phyloP scores from a whole-genome alignment of 805 yeast species.

The Metschnikowia orientalis region DNA sequence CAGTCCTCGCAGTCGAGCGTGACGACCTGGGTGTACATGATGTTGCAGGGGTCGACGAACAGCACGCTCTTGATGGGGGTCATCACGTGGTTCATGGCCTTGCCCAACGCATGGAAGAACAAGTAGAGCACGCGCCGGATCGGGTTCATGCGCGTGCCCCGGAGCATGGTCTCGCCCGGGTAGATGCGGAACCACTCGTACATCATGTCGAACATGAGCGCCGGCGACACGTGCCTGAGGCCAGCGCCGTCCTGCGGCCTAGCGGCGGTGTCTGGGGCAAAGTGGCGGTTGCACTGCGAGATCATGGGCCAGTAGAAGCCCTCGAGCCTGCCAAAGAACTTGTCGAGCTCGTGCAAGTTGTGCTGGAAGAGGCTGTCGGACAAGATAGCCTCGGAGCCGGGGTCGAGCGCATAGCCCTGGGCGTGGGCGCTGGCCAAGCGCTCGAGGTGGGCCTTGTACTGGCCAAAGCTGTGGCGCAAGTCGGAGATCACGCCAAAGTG shows the following conservation, averaged over 20 bases:
- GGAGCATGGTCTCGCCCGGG: constrained; percentile 30
- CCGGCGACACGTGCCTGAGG: constrained; percentile 26
- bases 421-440: constrained; percentile 7
- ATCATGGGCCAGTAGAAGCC: constrained; percentile 26
- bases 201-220: constrained; percentile 29
- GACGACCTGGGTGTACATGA: constrained; percentile 25
- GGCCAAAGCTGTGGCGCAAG: constrained; percentile 22
- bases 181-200: constrained; percentile 34
- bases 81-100: constrained; percentile 28
- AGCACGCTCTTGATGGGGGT: constrained; percentile 33
- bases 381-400: constrained; percentile 6
- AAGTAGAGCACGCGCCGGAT: constrained; percentile 31
- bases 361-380: constrained; percentile 15
- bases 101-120: constrained; percentile 34
- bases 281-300: constrained; percentile 22
- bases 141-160: constrained; percentile 26
- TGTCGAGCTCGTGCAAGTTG: constrained; percentile 26
- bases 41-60: constrained; percentile 31
- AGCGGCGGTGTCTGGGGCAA: constrained; percentile 16
- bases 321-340: constrained; percentile 25
- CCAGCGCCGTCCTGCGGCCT: constrained; percentile 13
- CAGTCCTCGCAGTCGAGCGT: constrained; percentile 15
- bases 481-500: constrained; percentile 26
- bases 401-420: constrained; percentile 7
- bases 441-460: constrained; percentile 24